Evolutionary conservation across 306 rosid species (phyloP).

Genomic region (Cucurbita moschata): DNA sequence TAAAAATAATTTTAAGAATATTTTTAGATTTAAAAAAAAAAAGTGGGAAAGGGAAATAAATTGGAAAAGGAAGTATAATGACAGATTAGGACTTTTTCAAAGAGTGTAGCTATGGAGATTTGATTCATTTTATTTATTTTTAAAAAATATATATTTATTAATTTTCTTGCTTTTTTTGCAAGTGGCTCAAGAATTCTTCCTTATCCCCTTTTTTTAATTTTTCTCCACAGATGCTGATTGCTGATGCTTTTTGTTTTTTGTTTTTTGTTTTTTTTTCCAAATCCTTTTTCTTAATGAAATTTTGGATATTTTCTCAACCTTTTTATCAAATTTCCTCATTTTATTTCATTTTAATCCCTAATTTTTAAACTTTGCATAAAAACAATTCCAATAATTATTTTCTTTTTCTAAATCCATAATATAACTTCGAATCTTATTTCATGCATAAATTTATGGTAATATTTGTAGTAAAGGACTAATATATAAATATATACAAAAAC

Average conservation of each 20-base stretch:
- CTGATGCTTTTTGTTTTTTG: no score
- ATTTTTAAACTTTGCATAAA: neutral
- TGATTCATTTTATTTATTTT: no score
- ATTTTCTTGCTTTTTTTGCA: neutral
- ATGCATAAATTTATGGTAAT: neutral
- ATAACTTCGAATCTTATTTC: neutral
- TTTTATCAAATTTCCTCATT: neutral
- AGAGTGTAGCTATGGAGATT: neutral
- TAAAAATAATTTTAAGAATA: neutral
- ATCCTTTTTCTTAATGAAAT: neutral
- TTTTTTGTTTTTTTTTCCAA: neutral
- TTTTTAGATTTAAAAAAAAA: no score
- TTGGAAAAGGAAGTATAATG: neutral
- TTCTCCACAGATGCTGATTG: no score
- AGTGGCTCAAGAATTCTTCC: neutral
- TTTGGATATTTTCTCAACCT: neutral
- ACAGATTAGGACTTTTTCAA: conserved; percentile 13
- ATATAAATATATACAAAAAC: no score
- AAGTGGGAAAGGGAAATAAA: neutral
- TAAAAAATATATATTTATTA: neutral
- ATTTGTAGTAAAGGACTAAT: no score
- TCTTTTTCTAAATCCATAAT: neutral
- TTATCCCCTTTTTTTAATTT: neutral
- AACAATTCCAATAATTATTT: neutral
- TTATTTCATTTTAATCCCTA: neutral